Base-by-base conservation (phyloP, 1,139 yeast genomes). In the Entelexis paramagnoliae region DNA sequence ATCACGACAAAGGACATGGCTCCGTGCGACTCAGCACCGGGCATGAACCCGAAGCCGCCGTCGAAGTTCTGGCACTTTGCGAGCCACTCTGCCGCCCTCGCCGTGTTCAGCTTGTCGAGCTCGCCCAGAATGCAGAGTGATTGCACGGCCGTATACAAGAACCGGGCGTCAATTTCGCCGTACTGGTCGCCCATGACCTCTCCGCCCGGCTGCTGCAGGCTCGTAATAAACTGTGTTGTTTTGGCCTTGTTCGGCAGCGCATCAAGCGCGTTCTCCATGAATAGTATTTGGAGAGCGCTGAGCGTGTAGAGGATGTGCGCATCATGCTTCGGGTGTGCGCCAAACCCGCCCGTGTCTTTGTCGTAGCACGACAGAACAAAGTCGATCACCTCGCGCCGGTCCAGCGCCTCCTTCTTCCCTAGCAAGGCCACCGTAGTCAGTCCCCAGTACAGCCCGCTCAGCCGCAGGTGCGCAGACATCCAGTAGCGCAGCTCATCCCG, bases 401-500 rank as follows among this genome's bases (percentile, higher is more conserved):
- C 75, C 49, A 91, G 76, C 1, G 79, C 74, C n/a, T 75, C 75
- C 24, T 73, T 69, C 1, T 80, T 71, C 41, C 75, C 74, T 70
- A 89, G 65, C 9, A 83, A 68, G 49, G 78, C 77, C 38, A 89
- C 68, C 0, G 96, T 87, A 16, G 84, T 81, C 7, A 87, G 71
- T 0, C 96, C 98, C 99, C 99, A 91, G 65, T 93, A 91, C 1
- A 93, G 73, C 6, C 98, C 98, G 62, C 70, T 87, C 74, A 91
- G 69, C 41, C 96, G 75, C 50, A 91, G 73, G 66, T 91, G 97
- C 63, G 93, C 97, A 26, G 88, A 78, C 51, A 89, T 69, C 93
- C 95, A 88, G 67, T 87, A 89, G 61, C 84, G 93, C 51, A 82
- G 75, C 55, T 77, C 81, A 51, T 78, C 74, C 28, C 72, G 69